Conservation (phyloP, 257 asterid genomes). For the Nicotiana knightiana region DNA sequence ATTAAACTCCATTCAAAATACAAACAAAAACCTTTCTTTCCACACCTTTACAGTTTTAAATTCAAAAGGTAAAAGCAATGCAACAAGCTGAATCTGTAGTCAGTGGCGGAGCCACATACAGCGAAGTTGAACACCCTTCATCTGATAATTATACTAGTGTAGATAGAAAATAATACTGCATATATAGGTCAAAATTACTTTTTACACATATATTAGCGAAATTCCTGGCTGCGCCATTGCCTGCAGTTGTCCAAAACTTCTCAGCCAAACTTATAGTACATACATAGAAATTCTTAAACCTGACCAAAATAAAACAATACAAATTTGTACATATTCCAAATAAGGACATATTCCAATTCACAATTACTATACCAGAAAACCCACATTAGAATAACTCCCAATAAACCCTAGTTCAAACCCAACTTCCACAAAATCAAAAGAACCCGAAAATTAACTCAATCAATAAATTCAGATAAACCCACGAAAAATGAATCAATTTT, state of each 20-base stretch:
- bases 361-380: neutral
- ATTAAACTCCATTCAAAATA: neutral
- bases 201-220: too few species aligned
- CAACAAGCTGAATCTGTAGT: neutral
- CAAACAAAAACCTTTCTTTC: neutral
- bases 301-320: neutral
- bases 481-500: neutral
- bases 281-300: neutral
- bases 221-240: too few species aligned
- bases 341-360: neutral
- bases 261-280: neutral
- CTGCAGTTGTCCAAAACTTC: neutral
- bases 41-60: neutral
- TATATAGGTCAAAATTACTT: too few species aligned
- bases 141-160: too few species aligned
- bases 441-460: neutral
- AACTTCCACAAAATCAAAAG: neutral
- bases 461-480: neutral
- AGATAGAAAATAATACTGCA: too few species aligned
- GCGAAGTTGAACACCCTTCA: too few species aligned
- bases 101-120: too few species aligned
- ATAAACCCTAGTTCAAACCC: slow-evolving; percentile 8
- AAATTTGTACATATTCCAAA: neutral
- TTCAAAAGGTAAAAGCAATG: neutral
- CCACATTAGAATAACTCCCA: neutral